Evolutionary conservation across 108 stramenopile species (phyloP).

Genomic region (Pseudonitzschia delicatissima): DNA sequence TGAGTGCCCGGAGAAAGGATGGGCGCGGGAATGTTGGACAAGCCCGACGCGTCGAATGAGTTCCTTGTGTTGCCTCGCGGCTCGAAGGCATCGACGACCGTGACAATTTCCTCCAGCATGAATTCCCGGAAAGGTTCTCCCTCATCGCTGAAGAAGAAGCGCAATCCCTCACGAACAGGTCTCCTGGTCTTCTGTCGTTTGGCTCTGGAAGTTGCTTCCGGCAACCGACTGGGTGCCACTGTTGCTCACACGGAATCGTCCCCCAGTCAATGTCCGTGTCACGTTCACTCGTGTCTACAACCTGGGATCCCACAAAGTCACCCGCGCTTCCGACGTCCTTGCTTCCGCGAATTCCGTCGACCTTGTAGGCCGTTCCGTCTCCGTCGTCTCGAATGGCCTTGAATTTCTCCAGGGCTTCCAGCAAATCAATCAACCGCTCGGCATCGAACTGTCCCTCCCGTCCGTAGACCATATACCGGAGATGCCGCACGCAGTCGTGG

Average conservation of each 20-base stretch:
- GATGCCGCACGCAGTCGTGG: slow-evolving; percentile 79
- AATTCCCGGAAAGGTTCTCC: slow-evolving; percentile 90
- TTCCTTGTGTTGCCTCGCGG: slow-evolving; percentile 67
- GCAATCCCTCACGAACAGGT: slow-evolving; percentile 82
- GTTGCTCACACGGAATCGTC: slow-evolving; percentile 41
- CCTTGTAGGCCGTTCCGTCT: slow-evolving; percentile 83
- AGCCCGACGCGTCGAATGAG: slow-evolving; percentile 45
- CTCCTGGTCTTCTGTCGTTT: slow-evolving; percentile 53
- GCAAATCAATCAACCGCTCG: slow-evolving; percentile 88
- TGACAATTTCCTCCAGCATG: slow-evolving; percentile 85
- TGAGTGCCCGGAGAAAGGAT: slow-evolving; percentile 64
- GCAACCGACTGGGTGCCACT: slow-evolving; percentile 3
- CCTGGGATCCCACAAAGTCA: slow-evolving; percentile 68
- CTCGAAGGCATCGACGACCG: slow-evolving; percentile 73
- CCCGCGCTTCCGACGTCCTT: slow-evolving; percentile 71
- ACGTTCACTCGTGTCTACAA: slow-evolving; percentile 54
- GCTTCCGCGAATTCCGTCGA: slow-evolving; percentile 73
- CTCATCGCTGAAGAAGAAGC: slow-evolving; percentile 91
- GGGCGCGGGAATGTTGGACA: slow-evolving; percentile 66
- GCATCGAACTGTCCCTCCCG: slow-evolving; percentile 87
- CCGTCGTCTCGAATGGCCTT: slow-evolving; percentile 77
- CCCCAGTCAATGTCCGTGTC: slow-evolving; percentile 51
- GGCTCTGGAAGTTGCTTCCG: slow-evolving; percentile 15
- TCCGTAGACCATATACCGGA: slow-evolving; percentile 95
- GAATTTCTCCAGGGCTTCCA: slow-evolving; percentile 89